phyloP scores from a whole-genome alignment of 768 basidiomycete species.

The Steccherinum ochraceum region DNA sequence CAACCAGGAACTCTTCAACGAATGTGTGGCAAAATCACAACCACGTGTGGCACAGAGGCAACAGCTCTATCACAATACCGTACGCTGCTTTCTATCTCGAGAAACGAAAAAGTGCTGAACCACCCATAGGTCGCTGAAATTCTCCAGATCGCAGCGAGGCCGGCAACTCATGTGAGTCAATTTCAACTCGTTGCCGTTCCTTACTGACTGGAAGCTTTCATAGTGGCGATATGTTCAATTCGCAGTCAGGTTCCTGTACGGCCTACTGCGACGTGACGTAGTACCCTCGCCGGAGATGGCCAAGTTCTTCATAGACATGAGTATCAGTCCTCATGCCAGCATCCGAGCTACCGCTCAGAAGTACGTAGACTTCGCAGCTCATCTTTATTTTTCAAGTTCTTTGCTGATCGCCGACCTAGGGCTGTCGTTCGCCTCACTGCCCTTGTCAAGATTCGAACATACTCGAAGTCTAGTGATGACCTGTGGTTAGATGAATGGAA shows the following conservation, averaged over 20 bases:
- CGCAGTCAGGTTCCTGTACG: constrained; percentile 53
- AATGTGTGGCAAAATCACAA: constrained; percentile 36
- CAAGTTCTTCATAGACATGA: constrained; percentile 58
- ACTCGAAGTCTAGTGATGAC: constrained; percentile 54
- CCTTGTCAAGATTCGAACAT: constrained; percentile 72
- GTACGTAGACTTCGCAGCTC: constrained; percentile 36
- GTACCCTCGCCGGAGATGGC: constrained; percentile 46
- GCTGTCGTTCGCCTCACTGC: constrained; percentile 61
- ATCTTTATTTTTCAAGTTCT: not conserved
- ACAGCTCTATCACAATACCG: constrained; percentile 42
- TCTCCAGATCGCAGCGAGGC: constrained; percentile 50
- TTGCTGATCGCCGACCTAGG: constrained; percentile 27
- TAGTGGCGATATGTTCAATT: constrained; percentile 83
- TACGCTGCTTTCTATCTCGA: constrained; percentile 27
- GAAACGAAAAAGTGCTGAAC: too few species aligned
- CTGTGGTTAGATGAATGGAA: constrained; percentile 71
- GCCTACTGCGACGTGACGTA: constrained; percentile 59
- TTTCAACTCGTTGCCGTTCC: constrained; percentile 3
- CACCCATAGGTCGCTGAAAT: constrained; percentile 48
- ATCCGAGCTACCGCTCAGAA: constrained; percentile 61
- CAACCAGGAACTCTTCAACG: constrained; percentile 35
- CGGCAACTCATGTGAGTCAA: constrained; percentile 66
- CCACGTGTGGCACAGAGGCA: constrained; percentile 40
- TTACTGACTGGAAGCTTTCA: constrained; percentile 6
- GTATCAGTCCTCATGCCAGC: constrained; percentile 64